Evolutionary conservation across 768 basidiomycete genomes (phyloP), one percentile per base, ranked within the genome.

Genomic region (Zangia roseola): DNA sequence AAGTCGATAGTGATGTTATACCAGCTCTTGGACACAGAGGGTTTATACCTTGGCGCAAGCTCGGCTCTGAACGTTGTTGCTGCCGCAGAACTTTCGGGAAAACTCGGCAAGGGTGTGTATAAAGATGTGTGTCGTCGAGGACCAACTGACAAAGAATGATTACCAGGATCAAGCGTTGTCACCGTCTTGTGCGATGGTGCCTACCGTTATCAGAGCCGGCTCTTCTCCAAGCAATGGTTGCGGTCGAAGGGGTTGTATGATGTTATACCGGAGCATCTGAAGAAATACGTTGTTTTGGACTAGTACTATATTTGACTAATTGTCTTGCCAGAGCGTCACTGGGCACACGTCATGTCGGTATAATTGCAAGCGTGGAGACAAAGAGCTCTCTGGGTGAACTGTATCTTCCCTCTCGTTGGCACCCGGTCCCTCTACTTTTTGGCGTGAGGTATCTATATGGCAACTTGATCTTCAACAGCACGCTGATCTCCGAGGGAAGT

Each of bases 181-280:
- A 99, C 97, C 5, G 78, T 97, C 44, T 71, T 99, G 33, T 91
- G 88, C 67, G 97, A 99, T 63, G 97, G 95, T 7, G 97, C 97
- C 38, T 95, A 98, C 63, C 81, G 97, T 63, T 97, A 99, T 64
- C 97, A 98, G 72, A 94, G 91, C 52, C 81, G 97, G 10, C 73
- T 99, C 30, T 99, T 99, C 74, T 97, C 94, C 14, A 88, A 88
- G 66, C 81, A 82, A 58, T 99, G 97, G 97, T 71, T 99, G 40
- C 74, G 83, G 63, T 73, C 78, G 30, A 98, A 98, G 65, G 84
- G 78, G 0, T 73, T 99, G 42, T 76, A 80, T 35, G 73, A 78
- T 28, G 84, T 86, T 20, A 91, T 99, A 61, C 94, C 97, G 2
- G 75, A 80, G 40, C 78, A 89, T 55, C 68, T 98, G 53, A 86